Percentiles rank a stretch among this genome's conserved stretches.
These are phyloP conservation scores for Middelhovenomyces tepae DNA, from an alignment of 805 yeast genomes.

Conservation along the genomic window DNA sequence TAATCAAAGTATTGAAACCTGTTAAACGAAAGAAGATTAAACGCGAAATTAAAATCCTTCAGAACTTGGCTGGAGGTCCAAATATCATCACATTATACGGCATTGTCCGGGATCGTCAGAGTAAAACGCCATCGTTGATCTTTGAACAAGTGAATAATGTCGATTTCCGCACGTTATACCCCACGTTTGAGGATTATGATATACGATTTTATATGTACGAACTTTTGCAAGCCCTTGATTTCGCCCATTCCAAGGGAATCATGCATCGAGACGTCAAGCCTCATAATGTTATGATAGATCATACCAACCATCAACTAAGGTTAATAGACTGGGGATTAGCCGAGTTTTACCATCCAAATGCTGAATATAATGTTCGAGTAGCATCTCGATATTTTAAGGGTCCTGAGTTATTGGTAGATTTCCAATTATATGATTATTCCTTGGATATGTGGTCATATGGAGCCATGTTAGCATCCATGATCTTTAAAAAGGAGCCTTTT, in stretches of 20 bases:
- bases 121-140: conserved; percentile 77
- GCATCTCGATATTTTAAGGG: conserved; percentile 92
- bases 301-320: conserved; percentile 52
- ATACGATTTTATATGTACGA: conserved; percentile 77
- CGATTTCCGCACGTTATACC: conserved; percentile 74
- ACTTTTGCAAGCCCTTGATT: conserved; percentile 74
- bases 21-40: conserved; percentile 86
- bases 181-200: conserved; percentile 65
- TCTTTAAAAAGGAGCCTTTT: conserved; percentile 85
- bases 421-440: conserved; percentile 83
- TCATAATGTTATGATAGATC: conserved; percentile 93
- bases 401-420: conserved; percentile 81
- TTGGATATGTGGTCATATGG: conserved; percentile 93
- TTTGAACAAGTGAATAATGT: conserved; percentile 79
- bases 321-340: conserved; percentile 95
- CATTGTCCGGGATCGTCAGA: conserved; percentile 68
- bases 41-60: conserved; percentile 80
- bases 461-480: conserved; percentile 83
- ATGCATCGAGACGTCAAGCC: conserved; percentile 96
- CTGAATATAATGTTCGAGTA: conserved; percentile 86
- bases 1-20: conserved; percentile 85
- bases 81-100: conserved; percentile 71
- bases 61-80: conserved; percentile 78
- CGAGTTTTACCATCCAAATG: conserved; percentile 83
- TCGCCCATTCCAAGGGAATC: conserved; percentile 88